Evolutionary conservation across 2,329 filamentous ascomycete genomes (phyloP).

Genomic region (Aspergillus brunneoviolaceus): DNA sequence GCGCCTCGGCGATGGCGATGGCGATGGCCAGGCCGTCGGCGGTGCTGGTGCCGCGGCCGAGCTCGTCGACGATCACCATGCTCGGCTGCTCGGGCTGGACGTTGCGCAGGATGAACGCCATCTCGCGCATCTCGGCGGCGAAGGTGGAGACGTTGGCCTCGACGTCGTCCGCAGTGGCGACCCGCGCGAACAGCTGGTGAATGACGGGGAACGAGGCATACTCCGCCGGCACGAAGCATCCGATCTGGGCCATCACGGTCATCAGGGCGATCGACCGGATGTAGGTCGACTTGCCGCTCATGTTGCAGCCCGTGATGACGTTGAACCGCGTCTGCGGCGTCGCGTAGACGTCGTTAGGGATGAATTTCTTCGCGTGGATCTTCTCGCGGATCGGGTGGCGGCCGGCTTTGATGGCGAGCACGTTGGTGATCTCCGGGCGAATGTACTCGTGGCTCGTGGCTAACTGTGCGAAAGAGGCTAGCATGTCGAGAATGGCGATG

Average conservation of each 20-base stretch:
- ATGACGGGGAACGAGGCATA: slow-evolving; percentile 80
- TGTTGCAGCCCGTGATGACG: slow-evolving; percentile 93
- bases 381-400: slow-evolving; percentile 79
- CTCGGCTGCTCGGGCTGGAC: slow-evolving; percentile 64
- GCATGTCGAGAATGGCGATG: slow-evolving; percentile 83
- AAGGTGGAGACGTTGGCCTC: slow-evolving; percentile 93
- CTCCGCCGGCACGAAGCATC: slow-evolving; percentile 82
- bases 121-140: slow-evolving; percentile 91
- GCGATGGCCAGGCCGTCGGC: slow-evolving; percentile 87
- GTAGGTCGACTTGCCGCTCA: slow-evolving; percentile 97
- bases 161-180: slow-evolving; percentile 83
- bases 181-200: slow-evolving; percentile 79
- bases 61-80: slow-evolving; percentile 83
- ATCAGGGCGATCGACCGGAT: slow-evolving; percentile 82
- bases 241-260: slow-evolving; percentile 90
- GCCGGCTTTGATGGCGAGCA: slow-evolving; percentile 70
- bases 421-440: slow-evolving; percentile 66
- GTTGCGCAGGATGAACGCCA: slow-evolving; percentile 86
- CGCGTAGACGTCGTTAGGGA: slow-evolving; percentile 89
- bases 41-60: slow-evolving; percentile 87
- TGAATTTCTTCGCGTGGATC: slow-evolving; percentile 65
- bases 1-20: slow-evolving; percentile 81
- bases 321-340: slow-evolving; percentile 80
- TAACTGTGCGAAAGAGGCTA: slow-evolving; percentile 72
- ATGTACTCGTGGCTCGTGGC: slow-evolving; percentile 67